phyloP scores from a whole-genome alignment of 208 protist species.

The Acanthamoeba healyi region DNA sequence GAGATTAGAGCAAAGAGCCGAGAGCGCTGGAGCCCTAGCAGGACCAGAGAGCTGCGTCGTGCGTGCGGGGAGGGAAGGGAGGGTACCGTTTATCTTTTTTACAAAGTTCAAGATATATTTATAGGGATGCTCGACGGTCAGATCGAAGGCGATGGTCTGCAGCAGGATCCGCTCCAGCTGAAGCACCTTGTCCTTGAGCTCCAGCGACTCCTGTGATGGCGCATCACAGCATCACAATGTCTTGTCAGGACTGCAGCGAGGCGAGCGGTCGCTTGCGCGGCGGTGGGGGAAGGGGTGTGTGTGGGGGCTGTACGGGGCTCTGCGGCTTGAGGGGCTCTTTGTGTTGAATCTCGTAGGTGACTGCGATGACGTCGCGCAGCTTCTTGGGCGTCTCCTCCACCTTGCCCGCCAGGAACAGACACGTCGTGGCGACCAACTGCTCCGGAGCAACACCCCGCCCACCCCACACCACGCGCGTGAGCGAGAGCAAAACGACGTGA shows the following conservation, averaged over 20 bases:
- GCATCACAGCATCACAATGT: background rate
- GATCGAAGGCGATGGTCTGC: conserved; percentile 88
- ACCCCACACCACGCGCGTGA: no score
- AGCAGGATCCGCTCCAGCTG: conserved; percentile 86
- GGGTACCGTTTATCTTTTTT: conserved; percentile 68
- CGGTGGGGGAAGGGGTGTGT: background rate
- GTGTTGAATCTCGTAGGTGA: conserved; percentile 72
- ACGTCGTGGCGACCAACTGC: conserved; percentile 85
- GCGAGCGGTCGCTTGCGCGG: background rate
- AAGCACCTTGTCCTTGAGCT: conserved; percentile 85
- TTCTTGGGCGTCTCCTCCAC: conserved; percentile 92
- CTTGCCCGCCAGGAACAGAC: conserved; percentile 91
- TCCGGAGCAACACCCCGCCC: background rate
- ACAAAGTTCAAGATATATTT: conserved; percentile 81
- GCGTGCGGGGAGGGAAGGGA: background rate
- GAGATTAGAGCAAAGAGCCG: background rate
- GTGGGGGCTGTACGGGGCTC: conserved; percentile 62
- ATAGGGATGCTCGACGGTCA: conserved; percentile 89
- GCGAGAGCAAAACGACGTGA: no score
- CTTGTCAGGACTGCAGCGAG: no score
- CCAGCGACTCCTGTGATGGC: conserved; percentile 73
- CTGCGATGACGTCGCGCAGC: conserved; percentile 85
- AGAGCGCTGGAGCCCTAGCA: no score
- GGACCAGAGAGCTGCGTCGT: background rate
- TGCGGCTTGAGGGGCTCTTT: conserved; percentile 68